phyloP scores from a whole-genome alignment of 768 basidiomycete genomes.

The Paxillus involutus region DNA sequence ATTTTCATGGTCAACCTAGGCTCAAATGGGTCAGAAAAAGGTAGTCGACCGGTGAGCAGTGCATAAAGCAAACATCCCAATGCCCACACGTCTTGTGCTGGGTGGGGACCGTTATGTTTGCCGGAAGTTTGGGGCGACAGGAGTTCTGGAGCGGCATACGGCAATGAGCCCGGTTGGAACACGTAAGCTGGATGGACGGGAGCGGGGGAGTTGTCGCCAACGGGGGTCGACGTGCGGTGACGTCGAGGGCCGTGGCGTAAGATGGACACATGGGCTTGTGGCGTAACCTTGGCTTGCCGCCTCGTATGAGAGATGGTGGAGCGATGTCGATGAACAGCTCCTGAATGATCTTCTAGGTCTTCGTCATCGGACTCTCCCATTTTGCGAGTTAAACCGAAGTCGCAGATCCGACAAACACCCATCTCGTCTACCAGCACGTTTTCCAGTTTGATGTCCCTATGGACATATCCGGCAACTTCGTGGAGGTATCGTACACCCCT shows the following conservation, averaged over 20 bases:
- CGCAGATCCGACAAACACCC: constrained; percentile 81
- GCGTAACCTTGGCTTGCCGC: constrained; percentile 21
- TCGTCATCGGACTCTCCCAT: constrained; percentile 53
- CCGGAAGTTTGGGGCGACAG: constrained; percentile 59
- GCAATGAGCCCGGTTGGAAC: constrained; percentile 82
- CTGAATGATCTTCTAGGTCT: constrained; percentile 17
- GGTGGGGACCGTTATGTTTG: constrained; percentile 35
- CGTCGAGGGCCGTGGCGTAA: constrained; percentile 42
- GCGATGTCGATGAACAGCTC: constrained; percentile 20
- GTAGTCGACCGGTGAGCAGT: constrained; percentile 80
- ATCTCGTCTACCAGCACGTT: constrained; percentile 92
- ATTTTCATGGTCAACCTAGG: constrained; percentile 92
- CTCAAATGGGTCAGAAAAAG: constrained; percentile 88
- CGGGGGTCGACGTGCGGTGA: constrained; percentile 47
- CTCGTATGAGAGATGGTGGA: constrained; percentile 29
- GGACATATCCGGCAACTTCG: constrained; percentile 71
- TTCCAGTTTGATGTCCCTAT: constrained; percentile 96
- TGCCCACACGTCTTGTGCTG: constrained; percentile 95
- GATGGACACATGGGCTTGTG: constrained; percentile 12
- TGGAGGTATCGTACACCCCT: constrained; percentile 83
- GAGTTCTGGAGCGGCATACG: constrained; percentile 89
- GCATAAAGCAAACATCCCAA: constrained; percentile 88
- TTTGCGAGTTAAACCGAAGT: constrained; percentile 79
- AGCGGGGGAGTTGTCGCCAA: constrained; percentile 30
- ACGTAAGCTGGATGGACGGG: constrained; percentile 33